These are phyloP conservation scores for Angomonas ambiguus DNA, from an alignment of 208 protist species.

Conservation along the genomic window DNA sequence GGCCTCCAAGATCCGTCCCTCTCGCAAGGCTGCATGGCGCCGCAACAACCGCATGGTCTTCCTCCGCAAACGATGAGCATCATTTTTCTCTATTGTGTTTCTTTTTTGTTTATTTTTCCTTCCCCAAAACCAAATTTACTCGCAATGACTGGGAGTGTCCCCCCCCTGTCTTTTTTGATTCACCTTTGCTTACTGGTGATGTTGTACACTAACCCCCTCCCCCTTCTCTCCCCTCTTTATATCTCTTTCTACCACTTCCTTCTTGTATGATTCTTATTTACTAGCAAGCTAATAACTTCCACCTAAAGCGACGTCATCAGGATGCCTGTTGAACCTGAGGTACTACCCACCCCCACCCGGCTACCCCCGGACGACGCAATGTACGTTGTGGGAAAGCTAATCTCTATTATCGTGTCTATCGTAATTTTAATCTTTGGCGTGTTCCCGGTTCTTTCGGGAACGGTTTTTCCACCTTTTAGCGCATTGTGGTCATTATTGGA, in stretches of 20 bases:
- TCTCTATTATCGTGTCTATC: slow-evolving; percentile 44
- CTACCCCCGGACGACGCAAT: slow-evolving; percentile 81
- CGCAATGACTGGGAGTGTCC: neutral
- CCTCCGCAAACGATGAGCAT: slow-evolving; percentile 69
- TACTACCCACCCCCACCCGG: slow-evolving; percentile 67
- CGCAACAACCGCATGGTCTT: slow-evolving; percentile 95
- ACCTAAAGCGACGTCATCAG: neutral
- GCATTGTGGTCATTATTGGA: slow-evolving; percentile 71
- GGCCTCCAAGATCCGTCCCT: slow-evolving; percentile 95
- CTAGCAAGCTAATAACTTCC: too few species aligned
- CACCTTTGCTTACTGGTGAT: too few species aligned
- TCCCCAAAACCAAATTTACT: neutral
- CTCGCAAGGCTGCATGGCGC: slow-evolving; percentile 96
- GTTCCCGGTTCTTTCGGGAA: slow-evolving; percentile 67
- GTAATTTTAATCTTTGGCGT: slow-evolving; percentile 72
- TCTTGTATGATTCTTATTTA: too few species aligned
- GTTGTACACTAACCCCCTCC: neutral
- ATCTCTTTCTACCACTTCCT: neutral
- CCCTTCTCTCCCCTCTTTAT: neutral
- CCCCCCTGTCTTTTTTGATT: too few species aligned
- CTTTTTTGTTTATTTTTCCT: neutral
- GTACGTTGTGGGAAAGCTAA: slow-evolving; percentile 43
- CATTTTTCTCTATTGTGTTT: neutral
- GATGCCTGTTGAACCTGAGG: slow-evolving; percentile 80
- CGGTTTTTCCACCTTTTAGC: slow-evolving; percentile 75